phyloP scores from a whole-genome alignment of 306 rosid genomes.

The Quercus wislizeni region DNA sequence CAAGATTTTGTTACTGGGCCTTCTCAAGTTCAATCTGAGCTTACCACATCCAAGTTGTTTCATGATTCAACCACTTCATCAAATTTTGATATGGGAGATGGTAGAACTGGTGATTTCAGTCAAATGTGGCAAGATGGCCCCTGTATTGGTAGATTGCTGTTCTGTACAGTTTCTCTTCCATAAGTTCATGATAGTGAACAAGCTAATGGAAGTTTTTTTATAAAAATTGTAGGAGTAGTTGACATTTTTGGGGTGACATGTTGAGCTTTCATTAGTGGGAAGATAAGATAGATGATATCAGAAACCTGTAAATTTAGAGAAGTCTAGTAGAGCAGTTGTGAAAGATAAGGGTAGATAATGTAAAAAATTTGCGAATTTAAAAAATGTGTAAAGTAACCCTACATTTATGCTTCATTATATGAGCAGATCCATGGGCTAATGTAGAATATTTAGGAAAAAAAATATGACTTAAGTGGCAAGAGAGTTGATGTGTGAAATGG shows the following conservation, averaged over 20 bases:
- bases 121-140: slow-evolving; percentile 44
- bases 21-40: slow-evolving; percentile 36
- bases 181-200: neutral
- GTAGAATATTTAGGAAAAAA: neutral
- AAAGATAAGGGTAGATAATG: neutral
- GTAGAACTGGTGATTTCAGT: slow-evolving; percentile 37
- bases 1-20: slow-evolving; percentile 42
- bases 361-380: neutral
- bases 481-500: neutral
- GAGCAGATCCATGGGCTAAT: neutral
- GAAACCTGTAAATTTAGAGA: slow-evolving; percentile 9
- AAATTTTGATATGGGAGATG: slow-evolving; percentile 31
- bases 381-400: neutral
- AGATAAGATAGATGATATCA: slow-evolving; percentile 3
- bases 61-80: slow-evolving; percentile 34
- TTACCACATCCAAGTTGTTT: slow-evolving; percentile 31
- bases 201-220: slow-evolving; percentile 9
- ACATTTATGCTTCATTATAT: neutral
- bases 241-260: slow-evolving; percentile 2
- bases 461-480: neutral
- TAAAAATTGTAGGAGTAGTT: slow-evolving; percentile 1
- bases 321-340: neutral
- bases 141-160: slow-evolving; percentile 33
- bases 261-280: neutral
- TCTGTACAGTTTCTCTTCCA: slow-evolving; percentile 1